phyloP scores from a whole-genome alignment of 23 red algal genomes.

The Chondrus crispus region DNA sequence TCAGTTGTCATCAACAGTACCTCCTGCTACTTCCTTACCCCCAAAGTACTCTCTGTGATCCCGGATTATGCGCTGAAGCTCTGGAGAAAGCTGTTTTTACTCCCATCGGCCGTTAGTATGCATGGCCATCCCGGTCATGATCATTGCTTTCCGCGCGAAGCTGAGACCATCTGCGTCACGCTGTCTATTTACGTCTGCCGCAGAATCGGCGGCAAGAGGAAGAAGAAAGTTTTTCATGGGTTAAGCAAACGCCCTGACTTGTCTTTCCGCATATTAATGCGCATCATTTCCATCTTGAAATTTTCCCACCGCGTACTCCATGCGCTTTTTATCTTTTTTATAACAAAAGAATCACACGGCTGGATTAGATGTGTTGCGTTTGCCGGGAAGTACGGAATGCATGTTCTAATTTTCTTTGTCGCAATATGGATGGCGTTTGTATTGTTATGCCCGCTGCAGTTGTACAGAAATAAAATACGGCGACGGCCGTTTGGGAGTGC shows the following conservation, averaged over 20 bases:
- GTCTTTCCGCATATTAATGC: neutral
- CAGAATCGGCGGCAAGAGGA: neutral
- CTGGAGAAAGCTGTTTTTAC: neutral
- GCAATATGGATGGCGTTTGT: no score
- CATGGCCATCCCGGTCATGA: neutral
- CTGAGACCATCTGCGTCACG: neutral
- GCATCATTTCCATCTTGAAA: neutral
- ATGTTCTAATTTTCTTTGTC: neutral
- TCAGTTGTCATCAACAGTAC: no score
- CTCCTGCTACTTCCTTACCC: no score
- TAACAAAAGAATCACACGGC: conserved; percentile 6
- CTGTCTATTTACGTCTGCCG: neutral
- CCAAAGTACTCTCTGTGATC: neutral
- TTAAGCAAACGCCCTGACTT: neutral
- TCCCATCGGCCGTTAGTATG: neutral
- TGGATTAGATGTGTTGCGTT: conserved; percentile 8
- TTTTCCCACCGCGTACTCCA: neutral
- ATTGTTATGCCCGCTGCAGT: no score
- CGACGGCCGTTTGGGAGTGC: no score
- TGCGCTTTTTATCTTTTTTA: neutral
- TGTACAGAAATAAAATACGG: no score
- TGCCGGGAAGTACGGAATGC: neutral
- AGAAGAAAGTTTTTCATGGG: neutral
- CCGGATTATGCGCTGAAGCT: neutral
- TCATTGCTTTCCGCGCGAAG: conserved; percentile 7